A percentile compares a stretch with the other conserved stretches of the same genome.
These are phyloP conservation scores for Pascua sp. DNA, from an alignment of 1,284 basidiomycete species.

Conservation along the genomic window DNA sequence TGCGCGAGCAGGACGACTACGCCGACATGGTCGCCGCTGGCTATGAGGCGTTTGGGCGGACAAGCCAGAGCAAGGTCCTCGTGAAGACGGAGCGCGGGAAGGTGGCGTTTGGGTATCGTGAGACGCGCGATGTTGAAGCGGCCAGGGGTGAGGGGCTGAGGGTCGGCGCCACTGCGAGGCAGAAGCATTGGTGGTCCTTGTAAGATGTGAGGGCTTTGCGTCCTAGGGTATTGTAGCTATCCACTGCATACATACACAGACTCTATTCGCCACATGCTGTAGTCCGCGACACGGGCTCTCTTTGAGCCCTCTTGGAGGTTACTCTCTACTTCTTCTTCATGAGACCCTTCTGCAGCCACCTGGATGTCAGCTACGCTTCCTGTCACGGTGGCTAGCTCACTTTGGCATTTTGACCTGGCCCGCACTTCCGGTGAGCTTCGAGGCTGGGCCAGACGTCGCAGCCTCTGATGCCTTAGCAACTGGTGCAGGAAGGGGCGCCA, in stretches of 20 bases:
- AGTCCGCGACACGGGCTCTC: no score
- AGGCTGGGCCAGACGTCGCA: slow-evolving; percentile 4
- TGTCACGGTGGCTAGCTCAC: not conserved
- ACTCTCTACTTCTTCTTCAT: slow-evolving; percentile 39
- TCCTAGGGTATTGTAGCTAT: no score
- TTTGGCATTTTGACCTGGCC: slow-evolving; percentile 12
- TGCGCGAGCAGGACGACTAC: slow-evolving; percentile 29
- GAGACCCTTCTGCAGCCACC: slow-evolving; percentile 41
- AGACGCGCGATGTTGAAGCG: not conserved
- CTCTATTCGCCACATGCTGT: no score
- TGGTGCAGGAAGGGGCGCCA: slow-evolving; percentile 39
- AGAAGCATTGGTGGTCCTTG: slow-evolving; percentile 16
- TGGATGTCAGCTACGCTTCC: slow-evolving; percentile 1
- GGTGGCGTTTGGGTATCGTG: slow-evolving; percentile 21
- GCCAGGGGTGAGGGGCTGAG: not conserved
- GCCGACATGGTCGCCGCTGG: slow-evolving; percentile 28
- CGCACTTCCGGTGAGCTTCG: slow-evolving; percentile 37
- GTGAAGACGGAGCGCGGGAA: slow-evolving; percentile 27
- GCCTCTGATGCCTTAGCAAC: slow-evolving; percentile 8
- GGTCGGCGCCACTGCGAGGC: slow-evolving; percentile 5
- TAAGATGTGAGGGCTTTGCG: not conserved
- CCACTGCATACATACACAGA: no score
- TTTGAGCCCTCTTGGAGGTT: no score
- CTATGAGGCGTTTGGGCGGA: slow-evolving; percentile 19
- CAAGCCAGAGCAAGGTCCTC: slow-evolving; percentile 28